phyloP scores from a whole-genome alignment of 1,284 basidiomycete genomes.

The Abortiporus biennis region DNA sequence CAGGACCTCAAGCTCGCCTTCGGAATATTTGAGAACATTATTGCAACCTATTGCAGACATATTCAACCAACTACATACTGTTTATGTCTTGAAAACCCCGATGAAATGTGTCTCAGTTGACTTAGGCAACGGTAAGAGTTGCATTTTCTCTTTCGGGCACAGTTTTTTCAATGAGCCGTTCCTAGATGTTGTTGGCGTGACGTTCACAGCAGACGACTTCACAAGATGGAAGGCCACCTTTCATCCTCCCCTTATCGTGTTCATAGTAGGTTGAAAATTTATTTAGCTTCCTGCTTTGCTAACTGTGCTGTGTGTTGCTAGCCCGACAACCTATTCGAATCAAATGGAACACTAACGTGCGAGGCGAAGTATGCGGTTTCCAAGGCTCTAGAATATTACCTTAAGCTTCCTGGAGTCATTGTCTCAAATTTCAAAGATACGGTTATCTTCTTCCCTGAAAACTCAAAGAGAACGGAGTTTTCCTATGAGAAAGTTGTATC shows the following conservation, averaged over 20 bases:
- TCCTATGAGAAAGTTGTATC: background rate
- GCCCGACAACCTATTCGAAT: too few relatives aligned
- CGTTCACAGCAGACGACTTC: background rate
- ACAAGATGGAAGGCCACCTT: background rate
- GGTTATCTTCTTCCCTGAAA: conserved; percentile 1
- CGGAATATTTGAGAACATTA: conserved; percentile 1
- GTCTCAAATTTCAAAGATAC: conserved; percentile 6
- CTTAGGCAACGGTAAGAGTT: background rate
- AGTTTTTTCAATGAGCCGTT: too few relatives aligned
- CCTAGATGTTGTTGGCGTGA: background rate
- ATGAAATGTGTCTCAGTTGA: conserved; percentile 3
- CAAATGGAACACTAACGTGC: too few relatives aligned
- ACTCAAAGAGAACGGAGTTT: background rate
- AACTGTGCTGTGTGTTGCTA: background rate
- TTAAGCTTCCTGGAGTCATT: conserved; percentile 1
- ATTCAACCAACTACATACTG: conserved; percentile 1
- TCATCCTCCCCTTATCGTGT: background rate
- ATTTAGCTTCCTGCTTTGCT: background rate
- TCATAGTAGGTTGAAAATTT: background rate
- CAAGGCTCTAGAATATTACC: background rate
- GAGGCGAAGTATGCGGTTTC: background rate
- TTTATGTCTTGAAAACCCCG: background rate
- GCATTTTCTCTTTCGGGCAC: background rate
- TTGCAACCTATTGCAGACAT: conserved; percentile 2
- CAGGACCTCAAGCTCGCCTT: background rate